phyloP scores from a whole-genome alignment of 2,329 filamentous ascomycete genomes.

The Talaromyces atroroseus region DNA sequence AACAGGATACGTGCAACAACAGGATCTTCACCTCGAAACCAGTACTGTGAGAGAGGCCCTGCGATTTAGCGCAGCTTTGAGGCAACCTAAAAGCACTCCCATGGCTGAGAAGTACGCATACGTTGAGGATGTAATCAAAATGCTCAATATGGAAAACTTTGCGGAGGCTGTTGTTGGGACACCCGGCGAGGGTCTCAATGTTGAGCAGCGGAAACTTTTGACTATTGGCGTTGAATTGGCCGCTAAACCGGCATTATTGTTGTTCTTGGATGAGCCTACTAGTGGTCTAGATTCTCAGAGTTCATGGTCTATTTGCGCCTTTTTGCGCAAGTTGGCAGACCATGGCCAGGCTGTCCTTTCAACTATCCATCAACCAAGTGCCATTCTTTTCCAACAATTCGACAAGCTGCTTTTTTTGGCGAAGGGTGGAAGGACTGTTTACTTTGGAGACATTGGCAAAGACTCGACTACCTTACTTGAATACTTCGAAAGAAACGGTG shows the following conservation, averaged over 20 bases:
- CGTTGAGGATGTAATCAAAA: constrained; percentile 72
- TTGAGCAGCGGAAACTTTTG: constrained; percentile 63
- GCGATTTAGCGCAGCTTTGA: constrained; percentile 75
- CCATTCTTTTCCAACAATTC: constrained; percentile 82
- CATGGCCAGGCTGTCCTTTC: constrained; percentile 83
- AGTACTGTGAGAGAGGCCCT: constrained; percentile 83
- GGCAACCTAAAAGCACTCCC: constrained; percentile 69
- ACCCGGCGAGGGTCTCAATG: constrained; percentile 66
- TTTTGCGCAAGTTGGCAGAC: constrained; percentile 81
- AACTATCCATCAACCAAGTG: constrained; percentile 89
- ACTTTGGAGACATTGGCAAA: constrained; percentile 60
- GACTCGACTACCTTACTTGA: constrained; percentile 52
- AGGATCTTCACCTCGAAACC: constrained; percentile 79
- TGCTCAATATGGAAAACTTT: constrained; percentile 83
- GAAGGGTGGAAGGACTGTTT: constrained; percentile 59
- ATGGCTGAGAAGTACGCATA: constrained; percentile 73
- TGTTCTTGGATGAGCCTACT: constrained; percentile 90
- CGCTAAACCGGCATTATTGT: constrained; percentile 76
- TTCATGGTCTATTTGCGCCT: constrained; percentile 78
- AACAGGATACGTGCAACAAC: constrained; percentile 64
- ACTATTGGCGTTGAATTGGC: constrained; percentile 92
- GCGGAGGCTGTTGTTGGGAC: constrained; percentile 84
- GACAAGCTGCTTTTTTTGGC: constrained; percentile 59
- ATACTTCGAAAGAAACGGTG: constrained; percentile 62
- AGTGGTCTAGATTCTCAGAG: constrained; percentile 87